Percentiles rank a stretch among this genome's conserved stretches.
These are phyloP conservation scores for Haplographium delicatum DNA, from an alignment of 495 filamentous ascomycete species.

Conservation along the genomic window DNA sequence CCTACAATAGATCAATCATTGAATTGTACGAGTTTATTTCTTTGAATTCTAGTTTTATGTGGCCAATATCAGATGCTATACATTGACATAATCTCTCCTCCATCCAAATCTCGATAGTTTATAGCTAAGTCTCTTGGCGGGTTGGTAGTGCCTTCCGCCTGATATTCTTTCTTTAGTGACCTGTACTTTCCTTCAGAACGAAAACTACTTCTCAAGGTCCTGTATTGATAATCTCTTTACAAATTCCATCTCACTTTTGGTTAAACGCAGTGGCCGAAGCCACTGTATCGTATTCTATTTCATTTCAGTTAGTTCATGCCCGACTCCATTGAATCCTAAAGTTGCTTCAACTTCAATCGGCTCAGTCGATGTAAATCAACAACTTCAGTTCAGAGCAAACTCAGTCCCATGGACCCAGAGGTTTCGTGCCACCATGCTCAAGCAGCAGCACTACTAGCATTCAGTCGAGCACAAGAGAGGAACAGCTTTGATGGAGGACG, in stretches of 20 bases:
- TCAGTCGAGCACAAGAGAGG: constrained; percentile 49
- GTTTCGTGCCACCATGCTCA: constrained; percentile 58
- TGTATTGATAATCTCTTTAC: not conserved
- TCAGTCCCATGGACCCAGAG: constrained; percentile 46
- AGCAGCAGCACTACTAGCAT: constrained; percentile 63
- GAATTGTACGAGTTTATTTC: constrained; percentile 8
- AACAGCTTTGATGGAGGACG: constrained; percentile 34
- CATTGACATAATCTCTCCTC: too few relatives aligned
- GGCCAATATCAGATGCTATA: too few relatives aligned
- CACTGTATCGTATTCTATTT: constrained; percentile 23
- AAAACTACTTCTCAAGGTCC: too few relatives aligned
- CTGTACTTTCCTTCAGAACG: not conserved
- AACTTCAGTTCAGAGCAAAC: constrained; percentile 47
- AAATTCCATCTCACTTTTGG: constrained; percentile 22
- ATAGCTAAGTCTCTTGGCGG: too few relatives aligned
- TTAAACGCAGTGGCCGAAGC: constrained; percentile 19
- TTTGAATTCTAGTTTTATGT: not conserved
- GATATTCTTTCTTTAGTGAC: not conserved
- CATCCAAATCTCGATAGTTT: too few relatives aligned
- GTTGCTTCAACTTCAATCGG: constrained; percentile 43
- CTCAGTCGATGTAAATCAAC: constrained; percentile 59
- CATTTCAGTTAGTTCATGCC: constrained; percentile 18
- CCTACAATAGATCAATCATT: constrained; percentile 18
- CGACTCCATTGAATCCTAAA: constrained; percentile 13
- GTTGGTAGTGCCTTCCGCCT: too few relatives aligned